Percentiles rank a stretch among this genome's conserved stretches.
Evolutionary conservation across 108 stramenopile genomes (phyloP).

Genomic region (Conticribra weissflogii): DNA sequence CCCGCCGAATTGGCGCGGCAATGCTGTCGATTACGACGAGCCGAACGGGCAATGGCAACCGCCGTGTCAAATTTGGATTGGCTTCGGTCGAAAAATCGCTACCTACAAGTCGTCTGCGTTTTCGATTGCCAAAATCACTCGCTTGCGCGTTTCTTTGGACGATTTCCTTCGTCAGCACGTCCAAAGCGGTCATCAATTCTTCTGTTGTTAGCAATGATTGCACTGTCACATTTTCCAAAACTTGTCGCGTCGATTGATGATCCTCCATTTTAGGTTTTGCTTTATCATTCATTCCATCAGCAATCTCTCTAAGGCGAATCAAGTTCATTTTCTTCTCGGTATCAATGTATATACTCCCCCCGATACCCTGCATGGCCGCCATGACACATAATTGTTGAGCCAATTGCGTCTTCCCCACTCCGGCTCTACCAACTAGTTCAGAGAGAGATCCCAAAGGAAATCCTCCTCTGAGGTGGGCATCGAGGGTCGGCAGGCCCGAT

Average conservation of each 20-base stretch:
- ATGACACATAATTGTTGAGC: conserved; percentile 70
- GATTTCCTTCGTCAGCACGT: conserved; percentile 65
- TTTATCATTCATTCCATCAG: conserved; percentile 11
- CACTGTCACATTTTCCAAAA: conserved; percentile 73
- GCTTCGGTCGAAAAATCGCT: neutral
- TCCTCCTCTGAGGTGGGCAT: conserved; percentile 61
- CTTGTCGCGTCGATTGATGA: conserved; percentile 33
- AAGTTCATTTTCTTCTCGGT: conserved; percentile 81
- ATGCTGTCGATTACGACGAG: conserved; percentile 85
- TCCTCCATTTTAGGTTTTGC: neutral
- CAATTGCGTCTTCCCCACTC: conserved; percentile 82
- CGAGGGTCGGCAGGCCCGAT: conserved; percentile 63
- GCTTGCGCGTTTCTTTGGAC: conserved; percentile 54
- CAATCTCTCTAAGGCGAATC: conserved; percentile 68
- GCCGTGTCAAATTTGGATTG: neutral
- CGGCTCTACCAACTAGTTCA: conserved; percentile 79
- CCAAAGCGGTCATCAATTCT: conserved; percentile 59
- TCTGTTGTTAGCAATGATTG: conserved; percentile 54
- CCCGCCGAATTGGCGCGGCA: conserved; percentile 77
- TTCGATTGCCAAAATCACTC: conserved; percentile 7
- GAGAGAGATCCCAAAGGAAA: conserved; percentile 68
- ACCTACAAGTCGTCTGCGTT: neutral
- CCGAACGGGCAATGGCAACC: conserved; percentile 66
- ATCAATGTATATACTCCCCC: conserved; percentile 79
- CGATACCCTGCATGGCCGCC: conserved; percentile 57